phyloP scores from a whole-genome alignment of 148 eudicot species.

The Salicornia ramosissima region DNA sequence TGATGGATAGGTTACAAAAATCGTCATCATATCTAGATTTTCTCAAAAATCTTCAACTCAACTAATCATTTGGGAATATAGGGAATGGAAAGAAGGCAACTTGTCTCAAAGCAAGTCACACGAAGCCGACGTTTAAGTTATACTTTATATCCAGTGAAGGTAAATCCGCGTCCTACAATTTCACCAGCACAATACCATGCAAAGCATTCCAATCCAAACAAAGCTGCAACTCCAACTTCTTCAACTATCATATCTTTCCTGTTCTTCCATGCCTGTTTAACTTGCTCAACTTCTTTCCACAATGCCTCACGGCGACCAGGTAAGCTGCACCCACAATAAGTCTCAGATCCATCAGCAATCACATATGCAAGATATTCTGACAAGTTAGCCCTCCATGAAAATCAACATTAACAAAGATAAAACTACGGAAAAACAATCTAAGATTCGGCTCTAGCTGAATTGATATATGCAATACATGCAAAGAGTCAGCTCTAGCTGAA shows the following conservation, averaged over 20 bases:
- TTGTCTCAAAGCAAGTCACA: slow-evolving; percentile 18
- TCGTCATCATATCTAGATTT: slow-evolving; percentile 23
- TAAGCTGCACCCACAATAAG: slow-evolving; percentile 33
- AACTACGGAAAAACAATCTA: background rate
- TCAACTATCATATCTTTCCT: slow-evolving; percentile 49
- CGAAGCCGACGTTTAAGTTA: slow-evolving; percentile 21
- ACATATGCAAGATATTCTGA: background rate
- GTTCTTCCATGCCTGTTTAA: slow-evolving; percentile 55
- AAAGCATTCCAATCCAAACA: slow-evolving; percentile 65
- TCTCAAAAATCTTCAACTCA: slow-evolving; percentile 29
- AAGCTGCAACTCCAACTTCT: slow-evolving; percentile 49
- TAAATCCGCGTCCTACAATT: slow-evolving; percentile 61
- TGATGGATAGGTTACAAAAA: slow-evolving; percentile 18
- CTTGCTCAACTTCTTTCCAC: slow-evolving; percentile 50
- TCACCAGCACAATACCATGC: slow-evolving; percentile 74
- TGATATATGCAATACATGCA: too few species aligned
- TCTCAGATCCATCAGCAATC: background rate
- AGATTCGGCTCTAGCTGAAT: background rate
- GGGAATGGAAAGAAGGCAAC: slow-evolving; percentile 19
- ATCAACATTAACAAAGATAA: background rate
- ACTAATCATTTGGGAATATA: slow-evolving; percentile 16
- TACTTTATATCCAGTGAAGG: slow-evolving; percentile 54
- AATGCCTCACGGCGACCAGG: slow-evolving; percentile 56
- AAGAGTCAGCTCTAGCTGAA: background rate
- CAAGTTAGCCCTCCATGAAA: background rate